Conservation (phyloP, 306 rosid genomes). For the Astragalus glycyphyllos region DNA sequence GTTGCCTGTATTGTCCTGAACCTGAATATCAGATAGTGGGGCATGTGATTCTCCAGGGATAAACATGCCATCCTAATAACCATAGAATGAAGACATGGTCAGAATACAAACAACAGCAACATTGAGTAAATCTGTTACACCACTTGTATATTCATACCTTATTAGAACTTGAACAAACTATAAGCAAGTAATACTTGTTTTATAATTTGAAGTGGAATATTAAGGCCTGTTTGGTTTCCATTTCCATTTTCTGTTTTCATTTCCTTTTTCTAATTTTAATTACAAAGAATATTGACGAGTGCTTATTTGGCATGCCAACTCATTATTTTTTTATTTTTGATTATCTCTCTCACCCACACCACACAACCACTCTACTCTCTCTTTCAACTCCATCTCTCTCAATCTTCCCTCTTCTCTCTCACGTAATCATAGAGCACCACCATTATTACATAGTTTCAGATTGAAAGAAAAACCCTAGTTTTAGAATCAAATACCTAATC, state of each 20-base stretch:
- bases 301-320: too few species aligned
- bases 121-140: not conserved
- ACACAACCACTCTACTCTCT: too few species aligned
- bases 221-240: not conserved
- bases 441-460: too few species aligned
- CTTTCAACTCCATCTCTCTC: too few species aligned
- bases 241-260: not conserved
- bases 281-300: too few species aligned
- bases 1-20: conserved; percentile 41
- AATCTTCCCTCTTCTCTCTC: too few species aligned
- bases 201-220: not conserved
- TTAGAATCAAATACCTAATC: too few species aligned
- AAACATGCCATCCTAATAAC: conserved; percentile 55
- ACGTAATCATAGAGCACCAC: too few species aligned
- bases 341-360: too few species aligned
- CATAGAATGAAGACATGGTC: conserved; percentile 13
- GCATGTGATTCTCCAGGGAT: conserved; percentile 40
- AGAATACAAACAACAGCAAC: not conserved
- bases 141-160: not conserved
- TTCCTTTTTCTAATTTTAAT: not conserved
- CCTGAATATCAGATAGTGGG: conserved; percentile 37
- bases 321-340: too few species aligned
- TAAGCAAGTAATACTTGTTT: not conserved
- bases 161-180: not conserved
- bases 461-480: too few species aligned